Conservation (phyloP, 306 rosid species). For the Sophora flavescens region DNA sequence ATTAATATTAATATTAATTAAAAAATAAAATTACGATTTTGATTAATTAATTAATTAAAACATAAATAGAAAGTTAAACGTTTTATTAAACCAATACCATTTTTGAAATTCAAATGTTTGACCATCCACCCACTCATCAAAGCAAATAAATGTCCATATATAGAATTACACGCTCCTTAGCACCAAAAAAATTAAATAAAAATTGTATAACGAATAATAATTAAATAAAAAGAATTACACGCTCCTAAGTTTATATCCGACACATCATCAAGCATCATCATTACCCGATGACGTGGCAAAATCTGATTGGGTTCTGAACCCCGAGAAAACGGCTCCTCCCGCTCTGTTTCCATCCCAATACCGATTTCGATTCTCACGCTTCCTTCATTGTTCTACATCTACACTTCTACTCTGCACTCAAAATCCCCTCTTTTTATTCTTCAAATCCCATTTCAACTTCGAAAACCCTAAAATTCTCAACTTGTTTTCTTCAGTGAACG, state of each 20-base stretch:
- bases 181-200: too few species aligned
- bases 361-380: constrained; percentile 33
- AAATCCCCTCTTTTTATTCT: constrained; percentile 7
- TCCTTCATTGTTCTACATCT: not conserved
- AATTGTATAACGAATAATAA: too few species aligned
- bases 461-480: constrained; percentile 3
- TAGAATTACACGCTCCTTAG: not conserved
- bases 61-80: constrained; percentile 2
- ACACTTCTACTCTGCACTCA: not conserved
- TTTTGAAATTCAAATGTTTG: constrained; percentile 33
- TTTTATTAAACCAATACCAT: not conserved
- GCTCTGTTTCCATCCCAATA: constrained; percentile 43
- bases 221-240: not conserved
- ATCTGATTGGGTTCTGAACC: not conserved
- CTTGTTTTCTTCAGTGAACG: not conserved
- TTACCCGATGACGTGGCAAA: constrained; percentile 36
- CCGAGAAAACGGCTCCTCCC: constrained; percentile 53
- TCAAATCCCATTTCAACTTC: constrained; percentile 19
- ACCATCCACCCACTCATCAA: not conserved
- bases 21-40: too few species aligned
- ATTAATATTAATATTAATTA: not conserved
- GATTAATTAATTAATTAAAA: not conserved
- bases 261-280: constrained; percentile 32
- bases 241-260: not conserved
- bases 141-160: not conserved